A percentile compares a stretch with the other conserved stretches of the same genome.
Conservation (phyloP, 371 early-diverging fungal species). For the Rhizopus arrhizus region DNA sequence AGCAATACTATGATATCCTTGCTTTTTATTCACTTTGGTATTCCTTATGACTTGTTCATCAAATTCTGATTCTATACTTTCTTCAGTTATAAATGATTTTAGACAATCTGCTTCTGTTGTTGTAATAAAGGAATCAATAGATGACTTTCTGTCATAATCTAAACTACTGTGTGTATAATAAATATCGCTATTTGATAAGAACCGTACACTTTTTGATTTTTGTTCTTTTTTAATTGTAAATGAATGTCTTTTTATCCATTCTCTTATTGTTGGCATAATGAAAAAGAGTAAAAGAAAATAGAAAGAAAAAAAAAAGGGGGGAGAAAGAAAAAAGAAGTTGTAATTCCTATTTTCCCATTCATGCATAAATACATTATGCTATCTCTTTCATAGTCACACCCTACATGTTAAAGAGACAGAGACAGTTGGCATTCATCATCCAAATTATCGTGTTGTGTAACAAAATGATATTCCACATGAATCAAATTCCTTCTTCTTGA, state of each 20-base stretch:
- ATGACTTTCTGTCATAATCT: slow-evolving; percentile 30
- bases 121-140: neutral
- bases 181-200: slow-evolving; percentile 15
- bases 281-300: slow-evolving; percentile 24
- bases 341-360: too few species aligned
- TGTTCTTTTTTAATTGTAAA: neutral
- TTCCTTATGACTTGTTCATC: slow-evolving; percentile 32
- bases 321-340: too few species aligned
- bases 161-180: slow-evolving; percentile 29
- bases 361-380: too few species aligned
- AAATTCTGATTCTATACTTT: slow-evolving; percentile 9
- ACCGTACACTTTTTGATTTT: slow-evolving; percentile 25
- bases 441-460: too few species aligned
- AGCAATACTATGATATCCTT: slow-evolving; percentile 34
- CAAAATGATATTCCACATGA: too few species aligned
- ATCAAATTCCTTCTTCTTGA: too few species aligned
- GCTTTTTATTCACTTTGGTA: slow-evolving; percentile 30
- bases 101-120: slow-evolving; percentile 18
- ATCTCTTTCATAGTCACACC: too few species aligned
- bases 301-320: slow-evolving; percentile 6
- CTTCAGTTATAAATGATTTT: slow-evolving; percentile 2
- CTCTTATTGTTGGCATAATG: neutral
- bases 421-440: too few species aligned
- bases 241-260: slow-evolving; percentile 2
- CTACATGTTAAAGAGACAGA: too few species aligned